These are phyloP conservation scores for Syzygium syzygioides DNA, from an alignment of 441 rosid genomes.

Conservation along the genomic window DNA sequence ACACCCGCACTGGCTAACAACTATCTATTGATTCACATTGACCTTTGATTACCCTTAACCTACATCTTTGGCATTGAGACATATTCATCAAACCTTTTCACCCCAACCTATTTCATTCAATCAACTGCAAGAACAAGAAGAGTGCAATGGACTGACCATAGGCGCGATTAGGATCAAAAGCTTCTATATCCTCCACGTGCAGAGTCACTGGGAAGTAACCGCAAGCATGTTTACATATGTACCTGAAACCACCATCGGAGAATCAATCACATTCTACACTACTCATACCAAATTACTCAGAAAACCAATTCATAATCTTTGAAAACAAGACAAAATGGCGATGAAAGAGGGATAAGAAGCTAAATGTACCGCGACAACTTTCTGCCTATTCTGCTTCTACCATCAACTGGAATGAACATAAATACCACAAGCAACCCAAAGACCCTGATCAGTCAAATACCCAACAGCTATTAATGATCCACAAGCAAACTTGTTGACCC, in stretches of 20 bases:
- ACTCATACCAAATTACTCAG: not conserved
- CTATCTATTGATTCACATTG: not conserved
- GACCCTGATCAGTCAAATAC: not conserved
- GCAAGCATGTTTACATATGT: constrained; percentile 9
- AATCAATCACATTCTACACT: not conserved
- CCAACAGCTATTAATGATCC: not conserved
- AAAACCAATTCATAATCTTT: not conserved
- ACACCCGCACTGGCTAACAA: not conserved
- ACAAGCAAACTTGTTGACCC: not conserved
- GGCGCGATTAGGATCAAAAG: constrained; percentile 1
- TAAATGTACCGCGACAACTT: constrained; percentile 1
- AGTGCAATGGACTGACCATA: not conserved
- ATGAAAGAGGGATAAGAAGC: not conserved
- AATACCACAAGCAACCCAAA: not conserved
- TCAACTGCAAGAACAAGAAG: not conserved
- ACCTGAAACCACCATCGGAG: not conserved
- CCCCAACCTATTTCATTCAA: not conserved
- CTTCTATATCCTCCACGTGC: constrained; percentile 9
- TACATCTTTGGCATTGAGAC: not conserved
- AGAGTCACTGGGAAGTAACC: constrained; percentile 5
- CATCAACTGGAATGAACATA: constrained; percentile 7
- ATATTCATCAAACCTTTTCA: not conserved
- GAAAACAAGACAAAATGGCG: not conserved
- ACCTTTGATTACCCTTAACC: not conserved
- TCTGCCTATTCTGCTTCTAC: constrained; percentile 5